Base-by-base conservation (phyloP, 1,284 basidiomycete species). In the Cryptococcus neoformans region DNA sequence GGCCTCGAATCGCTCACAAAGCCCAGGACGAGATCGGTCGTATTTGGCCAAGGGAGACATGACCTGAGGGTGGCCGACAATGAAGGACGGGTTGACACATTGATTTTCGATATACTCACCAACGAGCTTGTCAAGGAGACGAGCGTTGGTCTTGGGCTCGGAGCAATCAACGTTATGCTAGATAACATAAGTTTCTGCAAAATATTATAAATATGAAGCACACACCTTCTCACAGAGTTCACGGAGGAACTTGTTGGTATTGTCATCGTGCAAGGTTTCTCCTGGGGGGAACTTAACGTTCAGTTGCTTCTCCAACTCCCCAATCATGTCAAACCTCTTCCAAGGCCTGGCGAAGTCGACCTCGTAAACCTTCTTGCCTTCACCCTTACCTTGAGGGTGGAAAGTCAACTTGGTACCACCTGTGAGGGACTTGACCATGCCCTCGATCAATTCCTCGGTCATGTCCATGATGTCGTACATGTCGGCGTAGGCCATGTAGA, bases 401-500 rank as follows among this genome's bases (percentile, higher is more conserved):
- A 88, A 99, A 52, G 81, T 83, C 63, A 99, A 75, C 75, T 86
- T 89, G 60, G 64, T 93, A 66, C 82, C 82, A 11, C 92, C 92
- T 47, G 86, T 96, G 55, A 99, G 79, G 67, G 84, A 85, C 83
- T 89, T 90, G 74, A 98, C 95, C 75, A 99, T 80, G 4, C 94
- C 92, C 71, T 93, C 90, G 42, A 98, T 78, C 82, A 99, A 83
- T 49, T 81, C 80, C 80, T 99, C 96, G 40, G 95, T 99, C 64
- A 99, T 84, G 58, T 98, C 94, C 95, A 99, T 98, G 60, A 99
- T 64, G 75, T 99, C 96, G 81, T 94, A 90, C 92, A 97, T 96
- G 79, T 99, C 95, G 62, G 95, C 95, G 73, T 98, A 99, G 35
- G 95, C 95, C 95, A 99, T 99, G 78, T 99, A 99, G 80, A 99